Base-by-base conservation (phyloP, 805 yeast species). In the Metschnikowia continentalis region DNA sequence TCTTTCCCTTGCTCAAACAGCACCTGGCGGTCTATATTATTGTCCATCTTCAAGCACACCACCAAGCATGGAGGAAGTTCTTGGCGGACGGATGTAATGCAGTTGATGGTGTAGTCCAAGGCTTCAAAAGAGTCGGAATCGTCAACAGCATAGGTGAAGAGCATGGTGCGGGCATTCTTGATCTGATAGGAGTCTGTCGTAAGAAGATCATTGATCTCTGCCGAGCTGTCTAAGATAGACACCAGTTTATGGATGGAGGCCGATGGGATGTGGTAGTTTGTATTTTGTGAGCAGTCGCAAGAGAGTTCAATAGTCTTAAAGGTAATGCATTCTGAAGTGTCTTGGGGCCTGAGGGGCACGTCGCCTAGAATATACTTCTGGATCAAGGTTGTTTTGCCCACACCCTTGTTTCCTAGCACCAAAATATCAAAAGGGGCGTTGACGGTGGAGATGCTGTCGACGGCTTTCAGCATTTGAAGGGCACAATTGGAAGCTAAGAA, bases 221-320 rank as follows among this genome's bases (percentile, higher is more conserved):
- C 53, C 7, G 59, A 49, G 22, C 69, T 61, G 48, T 72, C 77
- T 41, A 71, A 56, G 10, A 73, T 68, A 10, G 71, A 57, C 14
- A 70, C 55, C 48, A 65, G 69, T 45, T 60, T 51, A 38, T 59
- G 50, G 3, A 35, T 11, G 13, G 40, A 23, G 8, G 30, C 46
- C 7, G 46, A 39, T 8, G 38, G 32, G 32, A 20, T 35, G 10
- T 32, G 32, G 26, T 44, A 15, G 17, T 35, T 15, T 3, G 39
- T 26, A 13, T 32, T 17, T 19, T 7, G 40, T 14, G 30, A 37
- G 32, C 45, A 32, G n/a, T 33, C 47, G 13, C 47, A 37, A 11
- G 54, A 41, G 17, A 39, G 30, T 17, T 46, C 48, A 13, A 54
- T 46, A 6, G 44, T 35, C 33, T 52, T 52, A 42, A 42, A 49